Base-by-base conservation (phyloP, 495 filamentous ascomycete species). In the Peziza echinospora region DNA sequence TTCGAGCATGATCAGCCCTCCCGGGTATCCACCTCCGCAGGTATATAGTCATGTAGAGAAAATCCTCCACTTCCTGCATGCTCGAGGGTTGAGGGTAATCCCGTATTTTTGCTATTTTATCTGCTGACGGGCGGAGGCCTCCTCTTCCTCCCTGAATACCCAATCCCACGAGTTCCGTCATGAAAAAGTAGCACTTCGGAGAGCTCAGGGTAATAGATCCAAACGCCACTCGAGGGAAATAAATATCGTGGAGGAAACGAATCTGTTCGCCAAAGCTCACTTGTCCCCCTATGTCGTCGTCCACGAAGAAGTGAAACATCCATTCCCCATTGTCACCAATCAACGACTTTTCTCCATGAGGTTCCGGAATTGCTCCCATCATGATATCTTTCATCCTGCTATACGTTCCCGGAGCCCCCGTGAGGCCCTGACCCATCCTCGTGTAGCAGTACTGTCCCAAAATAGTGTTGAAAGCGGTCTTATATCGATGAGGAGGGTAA, bases 221-320 rank as follows among this genome's bases (percentile, higher is more conserved):
- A 19, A 24, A 49, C 5, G 6, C 1, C 0, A 46, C 5, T 7
- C 50, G 17, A 0, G 43, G 43, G 26, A 49, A 44, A 13, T 52
- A 49, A 0, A 1, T 19, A 22, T 21, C 24, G 5, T 5, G 21
- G 10, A 30, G n/a, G n/a, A 49, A 49, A 1, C 3, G 2, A 5
- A 45, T 11, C 5, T 17, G 23, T 2, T 10, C 11, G 0, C 7
- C 0, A 0, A 49, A 45, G 2, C 8, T 34, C 9, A 5, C 1
- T 9, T 9, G 5, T 1, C 41, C 45, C 0, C 46, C 13, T n/a
- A 37, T 45, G 19, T 50, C 28, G 26, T 43, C 43, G 42, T 50
- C 24, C 26, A 49, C 24, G 42, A 54, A 26, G 13, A 13, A 34
- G 16, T 39, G 7, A 21, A 26, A 53, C 3, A 46, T 17, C 16